These are phyloP conservation scores for Dioszegia crocea DNA, from an alignment of 768 basidiomycete species.

Conservation along the genomic window DNA sequence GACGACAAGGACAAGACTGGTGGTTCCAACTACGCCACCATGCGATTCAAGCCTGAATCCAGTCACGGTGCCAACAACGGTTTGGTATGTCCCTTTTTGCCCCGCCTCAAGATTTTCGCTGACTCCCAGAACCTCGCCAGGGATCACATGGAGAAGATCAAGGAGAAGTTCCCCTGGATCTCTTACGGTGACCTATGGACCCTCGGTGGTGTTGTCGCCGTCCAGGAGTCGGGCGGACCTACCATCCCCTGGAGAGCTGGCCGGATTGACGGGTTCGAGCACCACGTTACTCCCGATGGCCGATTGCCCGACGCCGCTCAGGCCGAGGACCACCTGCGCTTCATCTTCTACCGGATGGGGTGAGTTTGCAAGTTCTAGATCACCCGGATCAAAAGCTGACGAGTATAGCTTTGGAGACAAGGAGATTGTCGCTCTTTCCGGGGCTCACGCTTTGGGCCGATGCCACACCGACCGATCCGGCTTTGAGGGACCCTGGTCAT, in stretches of 20 bases:
- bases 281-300: constrained; percentile 54
- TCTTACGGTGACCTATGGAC: constrained; percentile 97
- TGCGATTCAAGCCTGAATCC: constrained; percentile 91
- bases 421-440: constrained; percentile 91
- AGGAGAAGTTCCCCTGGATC: constrained; percentile 86
- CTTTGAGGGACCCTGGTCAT: constrained; percentile 59
- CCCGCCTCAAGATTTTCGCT: no score
- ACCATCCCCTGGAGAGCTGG: constrained; percentile 91
- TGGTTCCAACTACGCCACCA: constrained; percentile 84
- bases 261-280: constrained; percentile 76
- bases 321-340: constrained; percentile 77
- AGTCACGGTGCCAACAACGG: constrained; percentile 57
- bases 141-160: constrained; percentile 74
- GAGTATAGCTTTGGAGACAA: constrained; percentile 75
- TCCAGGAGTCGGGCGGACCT: constrained; percentile 88
- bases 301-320: constrained; percentile 65
- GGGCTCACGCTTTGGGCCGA: constrained; percentile 92
- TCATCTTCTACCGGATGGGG: constrained; percentile 89
- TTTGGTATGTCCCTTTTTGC: constrained; percentile 32
- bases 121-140: constrained; percentile 62
- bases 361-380: no score
- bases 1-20: constrained; percentile 59
- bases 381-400: constrained; percentile 7
- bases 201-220: constrained; percentile 82
- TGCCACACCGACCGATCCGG: constrained; percentile 65